Conservation (phyloP, 2,329 filamentous ascomycete genomes). For the Ceratocystis cubensis region DNA sequence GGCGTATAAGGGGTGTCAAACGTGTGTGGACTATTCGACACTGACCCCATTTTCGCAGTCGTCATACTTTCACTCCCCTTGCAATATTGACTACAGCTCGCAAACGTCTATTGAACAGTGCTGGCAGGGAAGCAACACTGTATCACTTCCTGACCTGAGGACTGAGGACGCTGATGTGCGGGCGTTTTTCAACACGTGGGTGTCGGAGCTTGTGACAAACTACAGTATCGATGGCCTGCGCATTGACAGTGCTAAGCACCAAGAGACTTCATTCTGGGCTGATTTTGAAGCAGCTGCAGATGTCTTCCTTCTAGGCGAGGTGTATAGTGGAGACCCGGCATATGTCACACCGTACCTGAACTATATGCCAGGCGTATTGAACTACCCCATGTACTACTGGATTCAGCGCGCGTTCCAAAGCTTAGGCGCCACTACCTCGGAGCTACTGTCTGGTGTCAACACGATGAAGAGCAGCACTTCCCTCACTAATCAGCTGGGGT, state of each 20-base stretch:
- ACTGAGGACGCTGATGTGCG: conserved; percentile 58
- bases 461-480: conserved; percentile 44
- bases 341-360: conserved; percentile 45
- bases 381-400: conserved; percentile 26
- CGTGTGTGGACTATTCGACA: conserved; percentile 39
- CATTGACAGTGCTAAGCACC: conserved; percentile 56
- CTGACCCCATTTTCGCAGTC: conserved; percentile 43
- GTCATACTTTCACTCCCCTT: conserved; percentile 44
- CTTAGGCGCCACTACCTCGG: conserved; percentile 20
- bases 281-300: conserved; percentile 44
- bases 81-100: conserved; percentile 39
- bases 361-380: conserved; percentile 39
- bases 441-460: conserved; percentile 51
- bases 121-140: conserved; percentile 38
- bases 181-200: conserved; percentile 53
- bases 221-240: conserved; percentile 55
- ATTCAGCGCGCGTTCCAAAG: conserved; percentile 20
- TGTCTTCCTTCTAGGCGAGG: conserved; percentile 53
- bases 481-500: conserved; percentile 34
- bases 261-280: conserved; percentile 41
- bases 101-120: conserved; percentile 33
- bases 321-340: conserved; percentile 40
- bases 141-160: conserved; percentile 53
- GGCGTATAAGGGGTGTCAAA: conserved; percentile 34
- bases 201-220: conserved; percentile 57